Evolutionary conservation across 1,284 basidiomycete genomes (phyloP), one percentile per base, ranked within the genome.

Genomic region (Cutaneotrichosporon cyanovorans): DNA sequence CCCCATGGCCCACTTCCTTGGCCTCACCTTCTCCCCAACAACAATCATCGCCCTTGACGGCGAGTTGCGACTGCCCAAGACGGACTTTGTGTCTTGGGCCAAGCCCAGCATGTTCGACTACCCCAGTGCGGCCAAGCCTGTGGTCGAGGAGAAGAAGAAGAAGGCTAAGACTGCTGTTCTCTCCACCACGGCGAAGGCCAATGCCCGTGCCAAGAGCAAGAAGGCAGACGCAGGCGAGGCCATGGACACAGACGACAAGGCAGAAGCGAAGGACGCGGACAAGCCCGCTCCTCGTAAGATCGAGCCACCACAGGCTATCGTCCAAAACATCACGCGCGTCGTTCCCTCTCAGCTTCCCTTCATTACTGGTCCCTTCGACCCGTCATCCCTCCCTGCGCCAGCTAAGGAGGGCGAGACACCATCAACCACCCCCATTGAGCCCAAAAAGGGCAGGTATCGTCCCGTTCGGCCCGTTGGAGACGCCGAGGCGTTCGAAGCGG

Each of bases 81-180:
- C 96, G 60, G 87, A 92, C 37, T 87, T 91, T 57, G 74, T 82
- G 42, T 93, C 88, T 31, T 88, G 92, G 63, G 87, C 85, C 19
- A 81, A 78, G 56, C 88, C 90, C 8, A 88, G 85, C 56, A 71
- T 90, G 39, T 95, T 91, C 63, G 90, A 89, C 1, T 96, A 96
- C 70, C 89, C 88, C 7, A 73, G 83, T 12, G 77, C 80, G 3
- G 83, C 81, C 40, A 88, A 88, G 65, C 85, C 89, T 12, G 86
- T 86, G 2, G 87, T 88, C 71, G 91, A 89, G 73, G 90, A 93
- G 73, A 78, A 85, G 2, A 83, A 87, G 33, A 80, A 85, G 37
- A 93, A 92, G 72, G 83, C 91, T 44, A 87, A 86, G 31, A 84
- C 90, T 11, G 92, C 89, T 22, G 89, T 97, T 7, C 77, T 97